Base-by-base conservation (phyloP, 2,329 filamentous ascomycete species). In the Pseudogymnoascus sp. region DNA sequence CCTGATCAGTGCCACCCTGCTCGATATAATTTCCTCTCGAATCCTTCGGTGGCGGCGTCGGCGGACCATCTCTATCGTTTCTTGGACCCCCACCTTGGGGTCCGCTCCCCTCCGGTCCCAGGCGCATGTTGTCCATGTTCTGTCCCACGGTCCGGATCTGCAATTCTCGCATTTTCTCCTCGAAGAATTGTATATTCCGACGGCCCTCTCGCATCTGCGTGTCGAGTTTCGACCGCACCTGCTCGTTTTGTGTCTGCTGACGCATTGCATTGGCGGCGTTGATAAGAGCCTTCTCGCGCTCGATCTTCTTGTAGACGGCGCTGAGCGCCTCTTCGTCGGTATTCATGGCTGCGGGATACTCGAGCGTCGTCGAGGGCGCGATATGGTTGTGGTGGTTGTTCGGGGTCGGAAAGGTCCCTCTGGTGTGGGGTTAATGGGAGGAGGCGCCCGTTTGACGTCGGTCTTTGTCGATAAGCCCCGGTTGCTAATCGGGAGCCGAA, bases 271-370 rank as follows among this genome's bases (percentile, higher is more conserved):
- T 95, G 70, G 93, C 93, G 72, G 91, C 93, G 76, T 90, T 90
- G 81, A 99, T 95, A 73, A 97, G 87, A 72, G 89, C 90, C 82
- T 93, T 93, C 79, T 99, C 95, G 76, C 93, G 88, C 82, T 97
- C 91, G 77, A 99, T 97, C 88, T 99, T 97, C 81, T 88, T 89
- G 79, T 89, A 86, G 79, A 99, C 92, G 76, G 91, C 89, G 78
- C 86, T 86, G 77, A 86, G 81, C 69, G 82, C 80, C 71, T 86
- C 82, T 67, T 86, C 83, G 74, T 86, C 83, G 74, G 82, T 84
- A 82, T 86, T 87, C 75, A 74, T 79, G 77, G 76, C 75, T 73
- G 74, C 63, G 53, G 59, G 19, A 47, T 47, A 53, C 50, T 56
- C 50, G 35, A 42, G 35, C 59, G 59, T 61, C 38, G 59, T 61